Evolutionary conservation across 1,284 basidiomycete species (phyloP).

Genomic region (Leccinum huronense): DNA sequence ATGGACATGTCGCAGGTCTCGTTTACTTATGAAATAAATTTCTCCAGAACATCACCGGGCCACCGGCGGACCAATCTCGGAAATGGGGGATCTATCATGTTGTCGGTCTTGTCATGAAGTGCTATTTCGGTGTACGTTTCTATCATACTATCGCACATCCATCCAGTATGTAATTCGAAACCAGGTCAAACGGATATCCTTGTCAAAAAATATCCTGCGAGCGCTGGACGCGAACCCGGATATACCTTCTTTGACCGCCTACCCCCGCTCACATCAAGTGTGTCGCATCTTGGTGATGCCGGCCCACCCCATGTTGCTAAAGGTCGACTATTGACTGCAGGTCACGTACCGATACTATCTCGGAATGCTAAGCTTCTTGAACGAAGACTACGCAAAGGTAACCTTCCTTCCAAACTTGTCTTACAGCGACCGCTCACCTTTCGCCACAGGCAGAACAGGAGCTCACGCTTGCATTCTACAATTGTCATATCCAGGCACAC

Average conservation of each 20-base stretch:
- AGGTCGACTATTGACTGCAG: constrained; percentile 37
- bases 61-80: constrained; percentile 71
- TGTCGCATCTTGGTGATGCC: constrained; percentile 26
- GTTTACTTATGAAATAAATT: constrained; percentile 7
- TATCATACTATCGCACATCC: constrained; percentile 1
- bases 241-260: constrained; percentile 73
- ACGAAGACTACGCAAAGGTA: constrained; percentile 86
- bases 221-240: constrained; percentile 85
- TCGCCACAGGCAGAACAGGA: constrained; percentile 70
- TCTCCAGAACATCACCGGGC: constrained; percentile 58
- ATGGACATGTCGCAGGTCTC: not conserved
- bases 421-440: constrained; percentile 2
- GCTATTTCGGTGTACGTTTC: constrained; percentile 82
- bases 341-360: constrained; percentile 92
- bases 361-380: constrained; percentile 91
- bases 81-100: constrained; percentile 95
- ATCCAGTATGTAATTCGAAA: constrained; percentile 1
- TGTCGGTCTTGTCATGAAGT: constrained; percentile 90
- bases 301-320: constrained; percentile 10
- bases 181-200: constrained; percentile 85
- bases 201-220: constrained; percentile 90
- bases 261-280: constrained; percentile 86
- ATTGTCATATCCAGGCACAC: constrained; percentile 67
- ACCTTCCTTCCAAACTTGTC: constrained; percentile 9
- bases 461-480: constrained; percentile 77